phyloP scores from a whole-genome alignment of 306 rosid genomes.

The Astragalus membranaceus region DNA sequence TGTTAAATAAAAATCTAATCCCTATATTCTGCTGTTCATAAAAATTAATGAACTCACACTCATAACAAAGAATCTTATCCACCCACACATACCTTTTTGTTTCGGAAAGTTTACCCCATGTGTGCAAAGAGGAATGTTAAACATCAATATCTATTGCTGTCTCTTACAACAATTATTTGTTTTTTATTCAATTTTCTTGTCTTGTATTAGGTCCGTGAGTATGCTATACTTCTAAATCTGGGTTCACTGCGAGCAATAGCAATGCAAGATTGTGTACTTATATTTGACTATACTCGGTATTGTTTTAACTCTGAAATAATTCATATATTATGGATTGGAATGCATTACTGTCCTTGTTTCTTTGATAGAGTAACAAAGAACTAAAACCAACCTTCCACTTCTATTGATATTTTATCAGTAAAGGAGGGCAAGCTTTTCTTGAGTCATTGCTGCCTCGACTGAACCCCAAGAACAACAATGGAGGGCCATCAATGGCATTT shows the following conservation, averaged over 20 bases:
- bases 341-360: background rate
- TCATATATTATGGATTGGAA: background rate
- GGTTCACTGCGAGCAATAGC: conserved; percentile 96
- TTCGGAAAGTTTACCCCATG: background rate
- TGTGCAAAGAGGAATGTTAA: conserved; percentile 1
- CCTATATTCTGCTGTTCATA: background rate
- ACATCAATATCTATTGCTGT: background rate
- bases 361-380: conserved; percentile 6
- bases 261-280: conserved; percentile 76
- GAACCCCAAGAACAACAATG: conserved; percentile 68
- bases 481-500: conserved; percentile 94
- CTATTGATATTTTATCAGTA: conserved; percentile 42
- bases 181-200: conserved; percentile 14
- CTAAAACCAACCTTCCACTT: conserved; percentile 20
- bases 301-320: conserved; percentile 21
- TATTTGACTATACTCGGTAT: conserved; percentile 83
- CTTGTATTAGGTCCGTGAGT: conserved; percentile 75
- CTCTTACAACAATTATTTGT: background rate
- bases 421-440: conserved; percentile 90
- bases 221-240: conserved; percentile 85
- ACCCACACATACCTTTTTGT: background rate
- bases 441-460: conserved; percentile 79
- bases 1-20: background rate
- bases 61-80: background rate
- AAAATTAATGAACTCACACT: background rate